Evolutionary conservation across 2,329 filamentous ascomycete genomes (phyloP).

Genomic region (Trichocomaceae sp.): DNA sequence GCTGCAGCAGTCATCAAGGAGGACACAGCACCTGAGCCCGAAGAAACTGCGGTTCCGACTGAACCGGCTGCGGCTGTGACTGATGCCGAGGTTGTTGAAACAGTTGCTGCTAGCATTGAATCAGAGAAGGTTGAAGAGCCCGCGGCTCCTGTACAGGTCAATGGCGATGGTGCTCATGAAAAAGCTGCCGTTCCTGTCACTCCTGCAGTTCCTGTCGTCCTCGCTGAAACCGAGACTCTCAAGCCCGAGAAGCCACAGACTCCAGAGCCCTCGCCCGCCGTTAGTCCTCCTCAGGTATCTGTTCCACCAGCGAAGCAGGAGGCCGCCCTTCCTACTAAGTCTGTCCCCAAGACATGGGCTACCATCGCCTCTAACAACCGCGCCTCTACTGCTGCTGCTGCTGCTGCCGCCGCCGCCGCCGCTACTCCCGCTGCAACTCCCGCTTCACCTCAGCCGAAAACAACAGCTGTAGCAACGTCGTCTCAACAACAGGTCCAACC

Average conservation of each 20-base stretch:
- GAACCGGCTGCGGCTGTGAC: conserved; percentile 49
- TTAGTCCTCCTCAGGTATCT: conserved; percentile 42
- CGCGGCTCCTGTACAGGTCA: conserved; percentile 28
- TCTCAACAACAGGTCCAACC: conserved; percentile 19
- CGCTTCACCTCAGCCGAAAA: conserved; percentile 25
- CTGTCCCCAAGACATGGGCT: conserved; percentile 59
- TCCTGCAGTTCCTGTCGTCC: conserved; percentile 25
- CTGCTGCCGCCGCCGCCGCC: conserved; percentile 36
- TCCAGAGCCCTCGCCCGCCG: conserved; percentile 52
- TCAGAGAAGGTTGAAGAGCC: conserved; percentile 25
- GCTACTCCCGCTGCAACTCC: conserved; percentile 31
- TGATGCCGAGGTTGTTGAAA: conserved; percentile 69
- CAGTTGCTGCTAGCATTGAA: conserved; percentile 43
- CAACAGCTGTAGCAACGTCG: conserved; percentile 17
- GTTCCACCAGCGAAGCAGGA: conserved; percentile 49
- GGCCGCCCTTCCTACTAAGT: conserved; percentile 39
- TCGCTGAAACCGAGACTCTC: conserved; percentile 35
- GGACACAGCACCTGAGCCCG: conserved; percentile 38
- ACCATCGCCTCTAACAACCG: conserved; percentile 49
- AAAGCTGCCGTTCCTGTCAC: conserved; percentile 16
- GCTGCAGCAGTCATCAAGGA: conserved; percentile 28
- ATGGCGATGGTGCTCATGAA: conserved; percentile 21
- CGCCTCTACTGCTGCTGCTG: conserved; percentile 16
- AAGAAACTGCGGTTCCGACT: conserved; percentile 30
- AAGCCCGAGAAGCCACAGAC: conserved; percentile 58